Conservation (phyloP, 805 yeast genomes). For the Hanseniaspora pseudoguilliermondii region DNA sequence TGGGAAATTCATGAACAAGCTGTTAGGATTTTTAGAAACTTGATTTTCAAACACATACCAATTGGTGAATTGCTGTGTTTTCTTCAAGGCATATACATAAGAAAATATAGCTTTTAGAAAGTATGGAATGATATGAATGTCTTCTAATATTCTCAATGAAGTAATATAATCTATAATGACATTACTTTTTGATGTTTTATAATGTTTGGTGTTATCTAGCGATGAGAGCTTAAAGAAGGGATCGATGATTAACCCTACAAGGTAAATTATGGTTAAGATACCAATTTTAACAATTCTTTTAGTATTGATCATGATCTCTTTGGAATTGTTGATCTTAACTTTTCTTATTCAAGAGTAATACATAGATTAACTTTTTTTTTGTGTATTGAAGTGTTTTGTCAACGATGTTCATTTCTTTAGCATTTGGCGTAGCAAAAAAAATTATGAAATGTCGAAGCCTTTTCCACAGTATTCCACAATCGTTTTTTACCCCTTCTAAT, state of each 20-base stretch:
- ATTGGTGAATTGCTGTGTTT: conserved; percentile 33
- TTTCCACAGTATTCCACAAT: no score
- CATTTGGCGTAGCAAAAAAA: no score
- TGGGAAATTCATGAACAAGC: conserved; percentile 49
- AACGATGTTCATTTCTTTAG: no score
- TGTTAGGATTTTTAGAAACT: conserved; percentile 38
- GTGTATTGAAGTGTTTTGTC: no score
- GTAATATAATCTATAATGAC: neutral
- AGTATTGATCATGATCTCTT: neutral
- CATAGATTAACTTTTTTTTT: no score
- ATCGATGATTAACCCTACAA: neutral
- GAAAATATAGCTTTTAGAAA: conserved; percentile 32
- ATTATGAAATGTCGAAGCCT: no score
- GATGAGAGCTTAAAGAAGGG: neutral
- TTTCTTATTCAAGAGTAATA: no score
- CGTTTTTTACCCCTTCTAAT: no score
- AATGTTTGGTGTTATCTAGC: neutral
- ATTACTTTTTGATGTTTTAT: neutral
- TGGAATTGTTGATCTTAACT: no score
- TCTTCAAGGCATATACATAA: conserved; percentile 25
- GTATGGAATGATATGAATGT: conserved; percentile 37
- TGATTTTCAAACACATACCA: conserved; percentile 59
- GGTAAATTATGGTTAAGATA: neutral
- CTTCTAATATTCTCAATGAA: conserved; percentile 33
- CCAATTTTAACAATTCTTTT: neutral